Conservation (phyloP, 805 yeast species). For the Jamesozyma spencerorum region DNA sequence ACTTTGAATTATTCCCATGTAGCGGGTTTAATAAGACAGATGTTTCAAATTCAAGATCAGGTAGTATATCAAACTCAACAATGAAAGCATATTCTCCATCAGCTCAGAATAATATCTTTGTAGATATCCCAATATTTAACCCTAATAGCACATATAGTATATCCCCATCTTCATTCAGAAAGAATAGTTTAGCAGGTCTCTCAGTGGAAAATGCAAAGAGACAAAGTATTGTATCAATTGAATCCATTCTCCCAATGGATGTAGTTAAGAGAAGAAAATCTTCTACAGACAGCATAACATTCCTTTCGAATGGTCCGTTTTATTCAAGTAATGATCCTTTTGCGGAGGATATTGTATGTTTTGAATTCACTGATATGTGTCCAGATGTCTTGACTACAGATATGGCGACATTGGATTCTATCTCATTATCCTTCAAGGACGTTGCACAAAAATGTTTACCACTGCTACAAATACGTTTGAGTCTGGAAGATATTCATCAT, state of each 20-base stretch:
- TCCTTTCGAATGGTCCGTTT: slow-evolving; percentile 1
- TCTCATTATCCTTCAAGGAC: slow-evolving; percentile 7
- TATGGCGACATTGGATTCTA: slow-evolving; percentile 9
- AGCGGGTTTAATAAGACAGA: no score
- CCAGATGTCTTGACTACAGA: slow-evolving; percentile 11
- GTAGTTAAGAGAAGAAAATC: slow-evolving; percentile 9
- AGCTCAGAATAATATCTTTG: neutral
- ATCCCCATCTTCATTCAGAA: slow-evolving; percentile 19
- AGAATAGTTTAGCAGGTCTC: slow-evolving; percentile 18
- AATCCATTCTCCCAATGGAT: neutral
- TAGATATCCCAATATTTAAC: neutral
- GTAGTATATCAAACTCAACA: no score
- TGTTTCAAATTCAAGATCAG: no score
- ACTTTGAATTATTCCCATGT: slow-evolving; percentile 5
- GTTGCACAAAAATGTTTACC: slow-evolving; percentile 2
- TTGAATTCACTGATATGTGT: slow-evolving; percentile 6
- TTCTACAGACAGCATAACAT: slow-evolving; percentile 6
- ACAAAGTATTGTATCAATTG: slow-evolving; percentile 13
- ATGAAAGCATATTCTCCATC: neutral
- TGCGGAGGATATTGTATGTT: slow-evolving; percentile 6
- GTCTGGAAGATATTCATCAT: neutral
- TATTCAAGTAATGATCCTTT: slow-evolving; percentile 4
- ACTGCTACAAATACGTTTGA: slow-evolving; percentile 5
- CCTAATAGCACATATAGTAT: slow-evolving; percentile 7
- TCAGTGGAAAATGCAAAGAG: slow-evolving; percentile 15